Conservation (phyloP, 2,329 filamentous ascomycete genomes). For the Hyphodiscus sp. region DNA sequence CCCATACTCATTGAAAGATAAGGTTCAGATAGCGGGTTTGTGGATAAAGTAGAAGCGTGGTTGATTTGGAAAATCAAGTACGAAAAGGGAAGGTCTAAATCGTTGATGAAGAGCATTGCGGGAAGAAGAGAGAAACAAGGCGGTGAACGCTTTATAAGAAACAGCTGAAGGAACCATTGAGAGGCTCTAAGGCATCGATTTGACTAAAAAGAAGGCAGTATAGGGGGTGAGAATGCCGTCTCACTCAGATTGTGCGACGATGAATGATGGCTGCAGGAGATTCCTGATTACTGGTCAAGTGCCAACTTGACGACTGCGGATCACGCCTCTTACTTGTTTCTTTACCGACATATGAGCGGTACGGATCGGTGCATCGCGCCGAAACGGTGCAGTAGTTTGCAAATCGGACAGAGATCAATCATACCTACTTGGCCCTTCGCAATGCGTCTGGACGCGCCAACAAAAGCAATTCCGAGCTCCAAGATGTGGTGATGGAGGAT, state of each 20-base stretch:
- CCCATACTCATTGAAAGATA: conserved; percentile 20
- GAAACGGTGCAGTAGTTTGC: background rate
- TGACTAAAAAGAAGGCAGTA: background rate
- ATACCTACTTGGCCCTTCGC: background rate
- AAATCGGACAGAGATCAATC: background rate
- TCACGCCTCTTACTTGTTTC: background rate
- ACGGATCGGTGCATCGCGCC: background rate
- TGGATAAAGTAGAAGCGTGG: conserved; percentile 5
- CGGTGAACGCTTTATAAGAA: conserved; percentile 2
- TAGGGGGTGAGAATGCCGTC: background rate
- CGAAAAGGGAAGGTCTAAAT: conserved; percentile 21
- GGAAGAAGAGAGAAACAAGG: conserved; percentile 6
- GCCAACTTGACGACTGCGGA: background rate
- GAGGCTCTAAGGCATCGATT: background rate
- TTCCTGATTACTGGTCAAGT: background rate
- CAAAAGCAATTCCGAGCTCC: background rate
- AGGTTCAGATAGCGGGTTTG: conserved; percentile 6
- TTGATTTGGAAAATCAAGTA: conserved; percentile 6
- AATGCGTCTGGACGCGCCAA: background rate
- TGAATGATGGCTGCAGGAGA: background rate
- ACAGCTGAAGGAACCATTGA: background rate
- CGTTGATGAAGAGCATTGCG: conserved; percentile 18
- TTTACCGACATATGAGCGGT: background rate
- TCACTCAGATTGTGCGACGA: background rate
- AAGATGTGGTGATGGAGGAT: background rate